phyloP scores from a whole-genome alignment of 495 filamentous ascomycete genomes.

The Penicillium roqueforti region DNA sequence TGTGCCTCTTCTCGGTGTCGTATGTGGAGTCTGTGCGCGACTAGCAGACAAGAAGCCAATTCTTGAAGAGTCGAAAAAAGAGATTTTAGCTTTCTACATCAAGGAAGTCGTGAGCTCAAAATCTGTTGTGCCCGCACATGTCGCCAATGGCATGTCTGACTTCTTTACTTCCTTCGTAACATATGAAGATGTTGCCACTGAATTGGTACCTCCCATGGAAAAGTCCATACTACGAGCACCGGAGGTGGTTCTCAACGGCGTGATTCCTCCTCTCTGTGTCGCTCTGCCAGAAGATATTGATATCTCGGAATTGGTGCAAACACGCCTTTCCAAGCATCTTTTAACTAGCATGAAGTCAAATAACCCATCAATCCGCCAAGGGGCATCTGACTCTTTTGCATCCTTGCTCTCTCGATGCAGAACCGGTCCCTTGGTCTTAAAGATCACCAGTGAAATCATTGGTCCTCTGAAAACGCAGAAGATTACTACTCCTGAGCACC shows the following conservation, averaged over 20 bases:
- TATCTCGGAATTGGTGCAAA: slow-evolving; percentile 64
- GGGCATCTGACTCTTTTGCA: slow-evolving; percentile 68
- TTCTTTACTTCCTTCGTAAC: slow-evolving; percentile 78
- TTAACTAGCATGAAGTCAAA: slow-evolving; percentile 86
- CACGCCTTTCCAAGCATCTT: slow-evolving; percentile 75
- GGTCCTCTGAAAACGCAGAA: slow-evolving; percentile 75
- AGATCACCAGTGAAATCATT: slow-evolving; percentile 71
- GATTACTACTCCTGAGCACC: slow-evolving; percentile 74
- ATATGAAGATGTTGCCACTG: slow-evolving; percentile 66
- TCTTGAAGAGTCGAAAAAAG: slow-evolving; percentile 60
- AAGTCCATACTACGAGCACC: slow-evolving; percentile 85
- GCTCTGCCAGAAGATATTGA: slow-evolving; percentile 68
- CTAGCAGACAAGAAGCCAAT: slow-evolving; percentile 52
- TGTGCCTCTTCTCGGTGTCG: slow-evolving; percentile 71
- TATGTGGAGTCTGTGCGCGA: slow-evolving; percentile 80
- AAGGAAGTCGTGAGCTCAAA: slow-evolving; percentile 83
- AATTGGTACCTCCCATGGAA: slow-evolving; percentile 77
- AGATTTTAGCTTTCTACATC: slow-evolving; percentile 73
- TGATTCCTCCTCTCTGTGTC: slow-evolving; percentile 65
- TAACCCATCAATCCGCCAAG: slow-evolving; percentile 69
- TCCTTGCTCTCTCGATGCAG: slow-evolving; percentile 55
- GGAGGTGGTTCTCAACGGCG: slow-evolving; percentile 76
- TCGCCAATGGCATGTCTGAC: slow-evolving; percentile 69
- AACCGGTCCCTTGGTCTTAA: slow-evolving; percentile 52
- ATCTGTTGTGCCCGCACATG: slow-evolving; percentile 62